Base-by-base conservation (phyloP, 192 early-diverging fungal species). In the Entomortierella chlamydospora region DNA sequence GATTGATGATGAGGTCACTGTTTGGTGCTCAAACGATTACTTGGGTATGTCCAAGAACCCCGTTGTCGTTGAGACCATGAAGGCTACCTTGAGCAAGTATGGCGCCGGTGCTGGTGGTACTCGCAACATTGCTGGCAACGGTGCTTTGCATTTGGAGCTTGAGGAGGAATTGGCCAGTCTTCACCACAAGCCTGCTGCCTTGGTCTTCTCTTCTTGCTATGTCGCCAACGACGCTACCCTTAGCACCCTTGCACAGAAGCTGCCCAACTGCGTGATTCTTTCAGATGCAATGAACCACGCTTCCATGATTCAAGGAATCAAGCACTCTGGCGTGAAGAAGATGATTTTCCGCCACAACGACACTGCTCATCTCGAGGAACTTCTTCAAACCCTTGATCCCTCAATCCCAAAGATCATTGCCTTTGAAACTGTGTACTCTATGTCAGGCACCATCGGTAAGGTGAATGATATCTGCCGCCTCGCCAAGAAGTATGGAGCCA, bases 1-100 rank as follows among this genome's bases (percentile, higher is more conserved):
- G 50, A 68, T 85, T 52, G 87, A 91, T 42, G 95, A 97, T 70
- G 89, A 95, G 71, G 98, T 99, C 56, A 96, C 95, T 13, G 98
- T 99, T 43, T 99, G 98, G 98, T 99, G 98, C 82, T 92, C 94
- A 69, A 99, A 99, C 89, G 98, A 99, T 84, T 99, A 99, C 80
- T 89, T 99, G 64, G 98, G 96, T 37, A 98, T 98, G 94, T 91
- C 91, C 61, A 95, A 94, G 87, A 91, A 94, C 84, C 94, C 93
- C 4, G 76, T 87, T 30, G 93, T 99, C 28, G 84, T 92, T 39
- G 89, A 96, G 13, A 87, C 89, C 50, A 99, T 99, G 96, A 97
- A 98, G 92, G 91, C 84, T 8, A 95, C 97, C 41, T 82, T 99
- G 70, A 94, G 96, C 87, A 94, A 88, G 64, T 99, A 99, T 85